phyloP scores from a whole-genome alignment of 2,329 filamentous ascomycete genomes.

The Plenodomus lindquistii region DNA sequence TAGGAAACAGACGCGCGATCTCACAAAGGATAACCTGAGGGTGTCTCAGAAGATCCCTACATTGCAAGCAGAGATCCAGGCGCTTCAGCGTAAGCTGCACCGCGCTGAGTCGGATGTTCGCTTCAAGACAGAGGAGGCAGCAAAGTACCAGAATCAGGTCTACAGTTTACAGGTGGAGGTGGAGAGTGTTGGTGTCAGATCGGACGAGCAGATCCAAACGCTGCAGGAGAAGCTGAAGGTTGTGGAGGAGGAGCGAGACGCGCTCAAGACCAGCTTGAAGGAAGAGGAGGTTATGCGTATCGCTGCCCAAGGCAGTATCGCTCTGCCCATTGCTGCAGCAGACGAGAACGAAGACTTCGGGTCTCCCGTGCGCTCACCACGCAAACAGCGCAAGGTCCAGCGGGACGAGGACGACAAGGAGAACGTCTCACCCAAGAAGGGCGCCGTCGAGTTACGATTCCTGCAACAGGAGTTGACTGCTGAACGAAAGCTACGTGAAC shows the following conservation, averaged over 20 bases:
- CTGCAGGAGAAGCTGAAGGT: slow-evolving; percentile 66
- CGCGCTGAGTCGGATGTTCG: slow-evolving; percentile 36
- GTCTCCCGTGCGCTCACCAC: slow-evolving; percentile 60
- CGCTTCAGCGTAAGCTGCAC: slow-evolving; percentile 30
- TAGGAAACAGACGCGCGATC: slow-evolving; percentile 29
- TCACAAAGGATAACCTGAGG: slow-evolving; percentile 29
- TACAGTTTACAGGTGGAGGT: slow-evolving; percentile 52
- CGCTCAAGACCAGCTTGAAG: slow-evolving; percentile 70
- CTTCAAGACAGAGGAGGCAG: slow-evolving; percentile 38
- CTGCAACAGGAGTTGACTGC: slow-evolving; percentile 56
- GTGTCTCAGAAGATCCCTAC: slow-evolving; percentile 27
- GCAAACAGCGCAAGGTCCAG: slow-evolving; percentile 52
- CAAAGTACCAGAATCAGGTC: slow-evolving; percentile 48
- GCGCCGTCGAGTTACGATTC: slow-evolving; percentile 50
- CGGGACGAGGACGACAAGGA: slow-evolving; percentile 51
- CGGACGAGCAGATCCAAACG: slow-evolving; percentile 68
- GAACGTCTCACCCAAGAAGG: slow-evolving; percentile 51
- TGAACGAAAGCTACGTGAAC: slow-evolving; percentile 64
- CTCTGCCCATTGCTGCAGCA: slow-evolving; percentile 60
- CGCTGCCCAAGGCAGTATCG: slow-evolving; percentile 71
- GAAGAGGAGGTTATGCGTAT: slow-evolving; percentile 75
- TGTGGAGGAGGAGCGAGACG: slow-evolving; percentile 74
- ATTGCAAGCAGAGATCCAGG: slow-evolving; percentile 34
- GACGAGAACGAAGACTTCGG: slow-evolving; percentile 64
- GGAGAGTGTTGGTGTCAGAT: slow-evolving; percentile 65